Evolutionary conservation across 495 filamentous ascomycete genomes (phyloP), one percentile per base, ranked within the genome.

Genomic region (Lepidopterella palustris): DNA sequence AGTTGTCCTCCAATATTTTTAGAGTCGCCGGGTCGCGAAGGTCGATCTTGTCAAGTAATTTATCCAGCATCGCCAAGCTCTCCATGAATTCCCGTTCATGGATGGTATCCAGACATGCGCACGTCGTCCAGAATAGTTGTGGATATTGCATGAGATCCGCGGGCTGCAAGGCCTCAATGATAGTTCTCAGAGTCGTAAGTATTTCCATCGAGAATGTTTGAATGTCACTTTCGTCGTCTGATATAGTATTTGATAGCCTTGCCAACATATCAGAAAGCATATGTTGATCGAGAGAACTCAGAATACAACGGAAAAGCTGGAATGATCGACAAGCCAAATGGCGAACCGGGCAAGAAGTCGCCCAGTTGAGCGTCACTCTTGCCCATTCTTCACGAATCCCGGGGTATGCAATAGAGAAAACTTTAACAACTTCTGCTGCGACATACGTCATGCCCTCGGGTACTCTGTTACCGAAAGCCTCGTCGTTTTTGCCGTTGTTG

Each of bases 131-230:
- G 74, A 97, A 99, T 1, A 97, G 75, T 65, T 97, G 91, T 5
- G 93, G 92, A 61, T 92, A 96, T 32, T 86, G 84, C 42, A 96
- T 62, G 13, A 99, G 78, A 71, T 93, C 87, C 21, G 84, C 77
- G 2, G 86, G 79, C n/a, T 89, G 84, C 21, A 96, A 76, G 25
- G 90, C 89, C 57, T 82, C 81, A 58, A 97, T 93, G 55, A 97
- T 87, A 0, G 90, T 89, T 59, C 92, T 89, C 45, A 99, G 71
- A 0, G 93, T 97, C 0, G 90, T 96, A 25, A 99, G 76, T 67
- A 97, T 96, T 68, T 99, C 93, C 87, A 97, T 89, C 1, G 95
- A 95, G 71, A 97, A 99, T 2, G 90, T 89, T 65, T 95, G 90
- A 51, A 95, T 91, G 72, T 97, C 92, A 0, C 83, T 77, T 60